Base-by-base conservation (phyloP, 2,329 filamentous ascomycete genomes). In the Diaporthe aspalathi region DNA sequence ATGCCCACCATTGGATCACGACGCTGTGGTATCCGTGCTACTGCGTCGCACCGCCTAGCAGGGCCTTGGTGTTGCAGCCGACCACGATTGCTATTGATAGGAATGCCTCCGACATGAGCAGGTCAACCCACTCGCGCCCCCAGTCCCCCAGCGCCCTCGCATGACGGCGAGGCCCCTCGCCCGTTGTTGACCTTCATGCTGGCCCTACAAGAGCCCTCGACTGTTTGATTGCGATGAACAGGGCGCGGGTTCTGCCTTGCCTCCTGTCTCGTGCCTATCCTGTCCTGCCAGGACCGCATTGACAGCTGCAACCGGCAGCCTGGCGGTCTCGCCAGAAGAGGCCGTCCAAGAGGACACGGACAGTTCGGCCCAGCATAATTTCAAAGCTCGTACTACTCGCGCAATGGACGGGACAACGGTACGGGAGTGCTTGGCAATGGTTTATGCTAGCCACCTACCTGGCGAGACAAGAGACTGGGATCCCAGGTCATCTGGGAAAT, bases 141-240 rank as follows among this genome's bases (percentile, higher is more conserved):
- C 35, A 32, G 8, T 5, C 14, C 12, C 49, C 49, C 49, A 27
- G 49, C 12, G 11, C 24, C 38, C 29, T 27, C 66, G 52, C 54
- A 57, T 68, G 32, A 57, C 29, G 24, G n/a, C 29, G 29, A 29
- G 22, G 52, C 52, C 52, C 65, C 56, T 16, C 12, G 35, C 40
- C 5, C 24, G 7, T 40, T 56, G 52, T n/a, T 43, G 16, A 22
- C 29, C 66, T 50, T 50, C 43, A 45, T 68, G 53, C 53, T 68
- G 43, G 32, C 40, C 22, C 35, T 67, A 29, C 49, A 56, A 29
- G 35, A 49, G 24, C 50, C 8, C 38, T 32, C 20, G 24, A 17
- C 45, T 40, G n/a, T 57, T 68, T 68, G 52, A 68, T 68, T 68
- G 43, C 66, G 66, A 68, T 57, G 45, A 57, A 47, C 66, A 57